Conservation (phyloP, 345 rosid species). For the Aethionema arabicum region DNA sequence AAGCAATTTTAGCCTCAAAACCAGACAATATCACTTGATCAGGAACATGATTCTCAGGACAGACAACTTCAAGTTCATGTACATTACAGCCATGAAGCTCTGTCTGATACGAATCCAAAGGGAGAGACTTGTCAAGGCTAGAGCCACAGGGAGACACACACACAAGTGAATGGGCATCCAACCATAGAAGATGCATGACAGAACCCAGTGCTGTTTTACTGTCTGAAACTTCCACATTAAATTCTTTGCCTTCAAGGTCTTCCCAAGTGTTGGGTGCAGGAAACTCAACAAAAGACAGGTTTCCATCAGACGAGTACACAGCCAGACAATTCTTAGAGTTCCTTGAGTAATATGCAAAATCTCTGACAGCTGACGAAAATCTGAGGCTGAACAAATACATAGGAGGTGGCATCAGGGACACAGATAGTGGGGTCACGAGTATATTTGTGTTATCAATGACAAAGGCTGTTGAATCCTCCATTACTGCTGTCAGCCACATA, state of each 20-base stretch:
- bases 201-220: conserved; percentile 58
- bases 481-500: conserved; percentile 74
- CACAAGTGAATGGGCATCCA: conserved; percentile 66
- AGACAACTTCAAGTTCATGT: conserved; percentile 68
- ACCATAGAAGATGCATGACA: conserved; percentile 69
- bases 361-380: conserved; percentile 64
- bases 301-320: conserved; percentile 69
- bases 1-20: conserved; percentile 60
- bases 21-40: conserved; percentile 67
- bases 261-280: conserved; percentile 70
- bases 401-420: conserved; percentile 91
- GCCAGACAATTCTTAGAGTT: conserved; percentile 63
- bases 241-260: conserved; percentile 75
- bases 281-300: conserved; percentile 72
- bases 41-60: conserved; percentile 67
- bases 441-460: conserved; percentile 75
- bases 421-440: conserved; percentile 74
- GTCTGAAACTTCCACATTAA: conserved; percentile 53
- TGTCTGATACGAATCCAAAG: conserved; percentile 38
- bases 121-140: conserved; percentile 44
- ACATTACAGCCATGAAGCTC: conserved; percentile 55
- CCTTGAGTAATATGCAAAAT: conserved; percentile 58
- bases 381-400: conserved; percentile 70
- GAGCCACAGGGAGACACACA: conserved; percentile 63
- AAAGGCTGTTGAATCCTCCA: conserved; percentile 75